These are phyloP conservation scores for Dendrothele bispora DNA, from an alignment of 768 basidiomycete genomes.

Conservation along the genomic window DNA sequence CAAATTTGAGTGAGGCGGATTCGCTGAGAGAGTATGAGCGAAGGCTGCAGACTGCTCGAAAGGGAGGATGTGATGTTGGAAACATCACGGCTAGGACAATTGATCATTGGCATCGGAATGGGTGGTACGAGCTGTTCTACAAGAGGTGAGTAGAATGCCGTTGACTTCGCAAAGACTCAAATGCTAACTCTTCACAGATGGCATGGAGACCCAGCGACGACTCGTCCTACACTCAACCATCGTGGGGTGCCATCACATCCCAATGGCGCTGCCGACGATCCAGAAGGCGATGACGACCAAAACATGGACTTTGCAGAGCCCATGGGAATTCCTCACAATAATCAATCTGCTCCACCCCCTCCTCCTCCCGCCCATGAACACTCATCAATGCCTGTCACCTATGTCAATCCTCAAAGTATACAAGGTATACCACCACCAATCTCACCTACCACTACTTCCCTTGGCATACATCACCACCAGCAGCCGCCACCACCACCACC, in stretches of 20 bases:
- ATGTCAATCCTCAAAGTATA: conserved; percentile 2
- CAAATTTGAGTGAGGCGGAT: conserved; percentile 53
- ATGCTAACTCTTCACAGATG: conserved; percentile 40
- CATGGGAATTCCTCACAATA: conserved; percentile 30
- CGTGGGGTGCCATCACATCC: background rate
- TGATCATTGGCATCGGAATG: conserved; percentile 76
- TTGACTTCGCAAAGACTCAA: conserved; percentile 3
- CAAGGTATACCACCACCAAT: background rate
- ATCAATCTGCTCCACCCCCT: conserved; percentile 29
- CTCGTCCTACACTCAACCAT: conserved; percentile 46
- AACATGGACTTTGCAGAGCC: conserved; percentile 41
- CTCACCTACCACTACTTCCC: conserved; percentile 1
- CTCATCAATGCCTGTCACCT: conserved; percentile 4
- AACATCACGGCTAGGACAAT: conserved; percentile 73
- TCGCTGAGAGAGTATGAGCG: conserved; percentile 71
- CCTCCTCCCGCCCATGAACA: too few relatives aligned
- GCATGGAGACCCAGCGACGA: conserved; percentile 65
- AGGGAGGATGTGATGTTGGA: conserved; percentile 67
- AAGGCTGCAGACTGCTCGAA: conserved; percentile 64
- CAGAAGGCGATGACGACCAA: conserved; percentile 47
- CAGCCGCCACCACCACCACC: conserved; percentile 10
- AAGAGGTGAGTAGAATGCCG: conserved; percentile 43
- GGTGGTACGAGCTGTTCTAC: conserved; percentile 78
- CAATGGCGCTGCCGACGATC: conserved; percentile 41
- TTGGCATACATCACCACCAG: conserved; percentile 1